Percentiles rank a stretch among this genome's conserved stretches.
Conservation (phyloP, 2,329 filamentous ascomycete genomes). For the Fusarium marasasianum region DNA sequence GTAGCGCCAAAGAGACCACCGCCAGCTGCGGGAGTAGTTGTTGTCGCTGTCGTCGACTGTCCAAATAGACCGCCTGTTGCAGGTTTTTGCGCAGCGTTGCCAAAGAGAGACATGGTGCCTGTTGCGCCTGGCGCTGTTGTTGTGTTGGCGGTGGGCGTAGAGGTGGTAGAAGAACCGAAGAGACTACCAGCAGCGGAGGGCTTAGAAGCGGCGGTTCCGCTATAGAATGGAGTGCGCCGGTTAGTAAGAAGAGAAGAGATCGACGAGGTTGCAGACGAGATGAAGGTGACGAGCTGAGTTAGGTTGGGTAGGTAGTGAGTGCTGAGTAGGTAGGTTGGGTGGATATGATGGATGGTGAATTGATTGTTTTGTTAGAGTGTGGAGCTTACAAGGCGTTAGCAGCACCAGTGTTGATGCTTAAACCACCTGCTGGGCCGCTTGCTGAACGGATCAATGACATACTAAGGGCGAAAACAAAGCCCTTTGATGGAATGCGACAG, state of each 20-base stretch:
- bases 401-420: constrained; percentile 71
- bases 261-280: neutral
- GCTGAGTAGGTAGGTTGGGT: constrained; percentile 16
- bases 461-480: constrained; percentile 27
- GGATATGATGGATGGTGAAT: constrained; percentile 24
- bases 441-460: constrained; percentile 66
- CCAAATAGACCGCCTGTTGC: constrained; percentile 46
- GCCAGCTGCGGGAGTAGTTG: constrained; percentile 31
- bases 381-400: constrained; percentile 60
- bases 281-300: neutral
- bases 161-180: constrained; percentile 47
- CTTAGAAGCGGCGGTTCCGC: constrained; percentile 43
- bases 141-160: constrained; percentile 40
- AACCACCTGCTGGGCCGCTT: constrained; percentile 67
- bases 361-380: constrained; percentile 38
- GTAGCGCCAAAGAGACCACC: constrained; percentile 48
- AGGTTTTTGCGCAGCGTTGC: constrained; percentile 39
- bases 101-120: constrained; percentile 47
- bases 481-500: constrained; percentile 31
- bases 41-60: constrained; percentile 35
- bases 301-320: neutral
- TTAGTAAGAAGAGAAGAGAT: constrained; percentile 23
- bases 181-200: constrained; percentile 50
- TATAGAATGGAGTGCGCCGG: constrained; percentile 22
- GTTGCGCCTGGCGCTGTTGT: constrained; percentile 37